These are phyloP conservation scores for Cenococcum geophilum DNA, from an alignment of 495 filamentous ascomycete genomes.

Conservation along the genomic window DNA sequence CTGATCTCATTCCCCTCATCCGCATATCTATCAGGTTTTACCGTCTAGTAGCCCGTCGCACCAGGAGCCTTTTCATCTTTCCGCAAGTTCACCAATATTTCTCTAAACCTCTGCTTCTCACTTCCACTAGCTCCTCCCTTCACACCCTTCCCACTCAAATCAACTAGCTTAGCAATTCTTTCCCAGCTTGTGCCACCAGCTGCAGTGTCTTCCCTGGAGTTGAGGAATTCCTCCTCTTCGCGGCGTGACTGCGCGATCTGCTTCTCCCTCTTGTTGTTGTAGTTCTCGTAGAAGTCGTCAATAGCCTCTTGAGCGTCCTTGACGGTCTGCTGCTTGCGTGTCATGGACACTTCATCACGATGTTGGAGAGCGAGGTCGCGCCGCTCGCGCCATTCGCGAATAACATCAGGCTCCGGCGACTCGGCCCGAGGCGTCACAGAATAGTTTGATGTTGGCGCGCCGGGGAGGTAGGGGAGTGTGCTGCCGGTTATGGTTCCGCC, in stretches of 20 bases:
- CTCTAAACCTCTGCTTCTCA: constrained; percentile 91
- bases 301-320: constrained; percentile 82
- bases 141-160: constrained; percentile 87
- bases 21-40: background rate
- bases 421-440: constrained; percentile 40
- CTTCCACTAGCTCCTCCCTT: constrained; percentile 78
- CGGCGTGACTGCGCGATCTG: constrained; percentile 70
- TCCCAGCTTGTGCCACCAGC: constrained; percentile 97
- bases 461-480: constrained; percentile 62
- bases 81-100: constrained; percentile 77
- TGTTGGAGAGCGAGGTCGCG: constrained; percentile 69
- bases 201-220: constrained; percentile 80
- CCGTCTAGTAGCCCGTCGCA: constrained; percentile 53
- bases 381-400: constrained; percentile 87
- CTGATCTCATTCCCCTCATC: background rate
- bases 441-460: constrained; percentile 46
- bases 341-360: constrained; percentile 67
- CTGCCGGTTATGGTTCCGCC: constrained; percentile 84
- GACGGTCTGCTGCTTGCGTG: constrained; percentile 74
- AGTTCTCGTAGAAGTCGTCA: constrained; percentile 99
- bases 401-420: constrained; percentile 81
- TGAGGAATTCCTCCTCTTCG: constrained; percentile 93
- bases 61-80: constrained; percentile 95
- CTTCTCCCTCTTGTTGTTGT: constrained; percentile 96
- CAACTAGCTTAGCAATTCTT: constrained; percentile 91